Evolutionary conservation across 2,329 filamentous ascomycete species (phyloP), one percentile per base, ranked within the genome.

Genomic region (Trichoderma lentiforme): DNA sequence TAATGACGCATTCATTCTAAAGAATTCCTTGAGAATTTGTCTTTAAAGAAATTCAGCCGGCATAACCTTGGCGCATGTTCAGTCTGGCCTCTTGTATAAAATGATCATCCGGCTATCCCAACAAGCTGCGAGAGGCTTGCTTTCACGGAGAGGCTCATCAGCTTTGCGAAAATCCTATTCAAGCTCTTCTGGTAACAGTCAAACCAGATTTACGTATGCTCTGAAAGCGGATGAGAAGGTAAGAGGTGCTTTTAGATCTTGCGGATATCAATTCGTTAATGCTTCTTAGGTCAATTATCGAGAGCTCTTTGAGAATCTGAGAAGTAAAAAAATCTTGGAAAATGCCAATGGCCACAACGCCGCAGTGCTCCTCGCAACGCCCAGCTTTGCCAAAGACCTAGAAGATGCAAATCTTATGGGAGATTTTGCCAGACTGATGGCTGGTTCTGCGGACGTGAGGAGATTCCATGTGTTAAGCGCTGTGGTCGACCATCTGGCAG

Each of bases 401-500:
- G 82, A 85, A 9, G 83, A 88, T 71, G 75, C 79, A 30, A 74
- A 61, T 0, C 84, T 87, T 72, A 82, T 86, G 77, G 60, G 65
- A 15, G 76, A 81, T 6, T 82, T 88, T 64, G 82, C 84, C 12
- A 77, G 80, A 11, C 83, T 86, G 78, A 80, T 89, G 28, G 81
- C 85, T 18, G 86, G 86, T 57, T 76, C 79, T 28, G 75, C 74
- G 14, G 82, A 83, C 47, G 77, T 83, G 62, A 70, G 73, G 5
- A 75, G 81, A 28, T 80, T 88, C 39, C 81, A 86, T 73, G 80
- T 90, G 8, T 74, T 91, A 15, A 82, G 82, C 28, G 90, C 86
- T 14, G 85, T 89, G 5, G 85, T 90, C 32, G 89, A 91, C 76
- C 83, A 85, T 9, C 79, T 91, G 36, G 79, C 83, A 26, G 83